Conservation (phyloP, 306 rosid species). For the Delonix regia region DNA sequence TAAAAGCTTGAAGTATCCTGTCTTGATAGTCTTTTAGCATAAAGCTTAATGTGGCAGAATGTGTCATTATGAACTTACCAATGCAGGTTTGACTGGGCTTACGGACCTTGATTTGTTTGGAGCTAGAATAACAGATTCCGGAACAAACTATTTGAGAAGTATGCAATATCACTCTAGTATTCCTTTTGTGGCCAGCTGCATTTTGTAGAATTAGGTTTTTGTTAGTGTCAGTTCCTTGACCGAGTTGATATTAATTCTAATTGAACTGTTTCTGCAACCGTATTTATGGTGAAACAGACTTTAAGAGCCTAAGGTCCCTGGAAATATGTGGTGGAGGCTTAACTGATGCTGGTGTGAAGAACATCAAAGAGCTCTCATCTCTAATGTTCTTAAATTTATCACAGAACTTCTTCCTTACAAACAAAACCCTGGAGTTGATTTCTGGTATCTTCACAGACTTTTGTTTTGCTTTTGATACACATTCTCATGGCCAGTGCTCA, state of each 20-base stretch:
- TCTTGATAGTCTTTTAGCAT: constrained; percentile 7
- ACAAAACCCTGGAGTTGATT: constrained; percentile 79
- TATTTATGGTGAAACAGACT: constrained; percentile 54
- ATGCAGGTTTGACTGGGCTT: constrained; percentile 85
- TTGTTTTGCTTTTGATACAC: not conserved
- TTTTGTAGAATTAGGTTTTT: constrained; percentile 6
- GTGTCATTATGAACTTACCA: constrained; percentile 23
- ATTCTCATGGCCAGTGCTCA: not conserved
- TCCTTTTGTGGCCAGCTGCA: not conserved
- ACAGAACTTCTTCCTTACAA: constrained; percentile 85
- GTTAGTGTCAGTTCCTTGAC: constrained; percentile 21
- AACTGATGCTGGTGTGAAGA: constrained; percentile 90
- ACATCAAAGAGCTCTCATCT: constrained; percentile 84
- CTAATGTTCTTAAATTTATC: constrained; percentile 82
- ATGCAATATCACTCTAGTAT: constrained; percentile 38
- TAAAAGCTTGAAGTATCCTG: not conserved
- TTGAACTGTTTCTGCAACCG: not conserved
- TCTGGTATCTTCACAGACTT: constrained; percentile 58
- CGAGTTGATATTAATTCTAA: not conserved
- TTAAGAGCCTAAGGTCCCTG: constrained; percentile 84
- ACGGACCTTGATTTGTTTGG: constrained; percentile 94
- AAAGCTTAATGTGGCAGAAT: constrained; percentile 27
- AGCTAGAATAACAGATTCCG: constrained; percentile 84
- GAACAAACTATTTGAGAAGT: constrained; percentile 79
- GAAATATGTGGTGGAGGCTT: constrained; percentile 95